Conservation (phyloP, 2,329 filamentous ascomycete genomes). For the Aureobasidium pullulans region DNA sequence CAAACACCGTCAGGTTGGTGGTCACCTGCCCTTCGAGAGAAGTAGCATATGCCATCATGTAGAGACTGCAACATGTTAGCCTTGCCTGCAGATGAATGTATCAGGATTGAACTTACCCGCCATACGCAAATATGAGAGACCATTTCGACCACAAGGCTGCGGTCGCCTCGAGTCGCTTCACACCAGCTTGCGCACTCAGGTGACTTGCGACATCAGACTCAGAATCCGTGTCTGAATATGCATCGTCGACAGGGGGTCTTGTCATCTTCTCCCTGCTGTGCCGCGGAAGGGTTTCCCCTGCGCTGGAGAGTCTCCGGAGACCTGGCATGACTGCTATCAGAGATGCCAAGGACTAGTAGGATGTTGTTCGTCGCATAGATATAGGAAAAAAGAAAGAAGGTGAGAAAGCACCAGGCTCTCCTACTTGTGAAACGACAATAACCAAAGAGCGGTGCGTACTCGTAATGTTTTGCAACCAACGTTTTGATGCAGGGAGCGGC, state of each 20-base stretch:
- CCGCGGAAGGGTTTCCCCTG: constrained; percentile 4
- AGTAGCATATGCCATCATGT: constrained; percentile 58
- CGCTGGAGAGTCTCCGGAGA: constrained; percentile 11
- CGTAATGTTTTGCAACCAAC: background rate
- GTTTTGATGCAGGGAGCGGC: constrained; percentile 9
- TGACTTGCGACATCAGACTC: constrained; percentile 12
- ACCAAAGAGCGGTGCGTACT: constrained; percentile 12
- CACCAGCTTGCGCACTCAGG: constrained; percentile 37
- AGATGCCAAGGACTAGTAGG: background rate
- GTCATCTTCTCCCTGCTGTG: constrained; percentile 7
- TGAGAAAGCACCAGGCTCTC: background rate
- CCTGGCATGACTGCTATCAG: constrained; percentile 15
- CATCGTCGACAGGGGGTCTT: background rate
- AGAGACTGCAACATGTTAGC: constrained; percentile 19
- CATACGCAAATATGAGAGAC: constrained; percentile 41
- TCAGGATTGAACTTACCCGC: constrained; percentile 23
- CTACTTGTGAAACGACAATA: background rate
- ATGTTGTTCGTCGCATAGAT: background rate
- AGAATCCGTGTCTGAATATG: background rate
- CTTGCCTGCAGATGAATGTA: background rate
- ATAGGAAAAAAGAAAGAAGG: background rate
- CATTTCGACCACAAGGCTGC: constrained; percentile 42
- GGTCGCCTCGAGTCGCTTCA: constrained; percentile 42
- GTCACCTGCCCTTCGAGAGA: constrained; percentile 62
- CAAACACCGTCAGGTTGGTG: constrained; percentile 53